A percentile compares a stretch with the other conserved stretches of the same genome.
phyloP scores from a whole-genome alignment of 2,329 filamentous ascomycete species.

The Biscogniauxia mediterranea region DNA sequence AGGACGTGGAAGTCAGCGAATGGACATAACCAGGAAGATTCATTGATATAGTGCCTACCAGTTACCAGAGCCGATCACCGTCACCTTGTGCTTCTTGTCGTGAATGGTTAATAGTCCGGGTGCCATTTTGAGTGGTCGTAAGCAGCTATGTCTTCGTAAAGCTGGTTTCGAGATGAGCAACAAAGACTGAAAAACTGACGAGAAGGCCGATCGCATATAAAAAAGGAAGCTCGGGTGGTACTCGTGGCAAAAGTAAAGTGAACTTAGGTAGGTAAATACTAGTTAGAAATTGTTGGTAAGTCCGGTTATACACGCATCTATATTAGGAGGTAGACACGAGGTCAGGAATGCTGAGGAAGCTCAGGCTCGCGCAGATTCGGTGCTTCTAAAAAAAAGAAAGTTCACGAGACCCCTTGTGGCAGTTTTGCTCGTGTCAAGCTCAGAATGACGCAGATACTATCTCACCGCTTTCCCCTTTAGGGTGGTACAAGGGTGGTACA shows the following conservation, averaged over 20 bases:
- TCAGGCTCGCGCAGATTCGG: not conserved
- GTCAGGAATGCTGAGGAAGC: not conserved
- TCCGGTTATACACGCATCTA: no score
- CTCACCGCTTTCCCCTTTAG: not conserved
- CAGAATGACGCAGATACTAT: not conserved
- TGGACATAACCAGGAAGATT: no score
- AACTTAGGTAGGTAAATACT: no score
- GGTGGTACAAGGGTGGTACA: no score
- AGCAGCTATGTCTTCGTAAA: conserved; percentile 11
- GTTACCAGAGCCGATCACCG: conserved; percentile 92
- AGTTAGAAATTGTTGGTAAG: not conserved
- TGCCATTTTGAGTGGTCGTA: conserved; percentile 24
- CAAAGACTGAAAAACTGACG: not conserved
- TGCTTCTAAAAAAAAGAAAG: not conserved
- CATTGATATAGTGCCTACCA: conserved; percentile 57
- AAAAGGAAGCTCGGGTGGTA: no score
- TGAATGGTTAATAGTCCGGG: conserved; percentile 43
- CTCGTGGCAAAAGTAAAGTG: not conserved
- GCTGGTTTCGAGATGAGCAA: not conserved
- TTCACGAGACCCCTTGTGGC: not conserved
- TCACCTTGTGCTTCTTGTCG: conserved; percentile 83
- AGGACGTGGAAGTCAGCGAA: no score
- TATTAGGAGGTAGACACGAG: not conserved
- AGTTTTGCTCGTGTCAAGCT: not conserved
- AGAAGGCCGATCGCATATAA: not conserved